A percentile compares a stretch with the other conserved stretches of the same genome.
These are phyloP conservation scores for Akanthomyces muscarius DNA, from an alignment of 2,329 filamentous ascomycete species.

Conservation along the genomic window DNA sequence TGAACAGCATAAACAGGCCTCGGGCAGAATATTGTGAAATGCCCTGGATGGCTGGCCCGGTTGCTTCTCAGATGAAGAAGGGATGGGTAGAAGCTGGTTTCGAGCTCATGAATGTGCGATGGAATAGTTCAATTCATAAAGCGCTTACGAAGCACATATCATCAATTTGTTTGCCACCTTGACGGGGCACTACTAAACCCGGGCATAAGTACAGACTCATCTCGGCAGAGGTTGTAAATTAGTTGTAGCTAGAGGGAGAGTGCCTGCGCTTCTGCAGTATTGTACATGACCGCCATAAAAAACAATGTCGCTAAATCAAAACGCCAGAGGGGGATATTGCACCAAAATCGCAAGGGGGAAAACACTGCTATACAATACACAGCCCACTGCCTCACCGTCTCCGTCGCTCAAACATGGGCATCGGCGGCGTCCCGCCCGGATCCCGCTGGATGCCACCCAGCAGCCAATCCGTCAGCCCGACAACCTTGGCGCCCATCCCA, in stretches of 20 bases:
- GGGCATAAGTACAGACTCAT: neutral
- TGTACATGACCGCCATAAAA: neutral
- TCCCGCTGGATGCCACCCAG: slow-evolving; percentile 69
- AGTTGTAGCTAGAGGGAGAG: neutral
- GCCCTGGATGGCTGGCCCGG: slow-evolving; percentile 30
- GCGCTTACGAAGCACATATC: neutral
- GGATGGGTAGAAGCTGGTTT: neutral
- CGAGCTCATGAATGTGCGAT: neutral
- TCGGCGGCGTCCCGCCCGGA: slow-evolving; percentile 30
- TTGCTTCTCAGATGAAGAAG: neutral
- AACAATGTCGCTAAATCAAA: slow-evolving; percentile 12
- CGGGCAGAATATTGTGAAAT: slow-evolving; percentile 65
- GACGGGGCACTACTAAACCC: neutral
- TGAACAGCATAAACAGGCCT: slow-evolving; percentile 19
- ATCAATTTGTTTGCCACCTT: neutral
- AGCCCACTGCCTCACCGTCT: slow-evolving; percentile 22
- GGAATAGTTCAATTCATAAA: neutral
- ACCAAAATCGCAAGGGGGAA: neutral
- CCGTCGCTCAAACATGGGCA: slow-evolving; percentile 35
- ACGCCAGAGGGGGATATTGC: slow-evolving; percentile 14
- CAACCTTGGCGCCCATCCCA: slow-evolving; percentile 74
- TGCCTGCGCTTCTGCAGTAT: neutral
- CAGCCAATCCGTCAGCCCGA: slow-evolving; percentile 92
- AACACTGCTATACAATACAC: neutral
- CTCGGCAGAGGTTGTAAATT: neutral